These are phyloP conservation scores for Colletotrichum tabaci DNA, from an alignment of 2,329 filamentous ascomycete genomes.

Conservation along the genomic window DNA sequence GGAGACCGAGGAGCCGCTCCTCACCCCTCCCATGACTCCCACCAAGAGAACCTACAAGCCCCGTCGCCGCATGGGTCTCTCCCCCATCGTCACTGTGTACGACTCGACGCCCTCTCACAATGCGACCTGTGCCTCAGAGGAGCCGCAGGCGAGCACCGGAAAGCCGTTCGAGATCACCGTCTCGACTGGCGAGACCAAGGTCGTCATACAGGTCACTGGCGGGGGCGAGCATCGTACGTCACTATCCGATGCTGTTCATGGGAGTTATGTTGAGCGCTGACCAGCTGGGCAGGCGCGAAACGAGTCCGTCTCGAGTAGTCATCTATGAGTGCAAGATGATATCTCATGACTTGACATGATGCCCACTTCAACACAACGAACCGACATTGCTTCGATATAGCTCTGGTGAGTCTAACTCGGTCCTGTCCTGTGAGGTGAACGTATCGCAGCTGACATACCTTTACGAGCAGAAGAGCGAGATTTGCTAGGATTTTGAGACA, in stretches of 20 bases:
- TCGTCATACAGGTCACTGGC: background rate
- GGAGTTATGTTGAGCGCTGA: too few relatives aligned
- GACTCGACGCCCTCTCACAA: background rate
- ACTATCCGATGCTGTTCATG: background rate
- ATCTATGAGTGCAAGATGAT: background rate
- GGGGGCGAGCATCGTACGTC: background rate
- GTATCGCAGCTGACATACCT: background rate
- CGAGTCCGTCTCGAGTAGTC: background rate
- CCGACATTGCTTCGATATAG: background rate
- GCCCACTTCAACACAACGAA: too few relatives aligned
- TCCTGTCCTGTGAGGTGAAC: background rate
- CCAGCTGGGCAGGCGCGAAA: background rate
- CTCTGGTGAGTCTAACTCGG: background rate
- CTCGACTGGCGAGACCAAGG: background rate
- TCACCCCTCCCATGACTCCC: conserved; percentile 1
- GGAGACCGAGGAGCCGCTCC: background rate
- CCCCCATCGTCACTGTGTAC: background rate
- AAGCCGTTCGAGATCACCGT: conserved; percentile 1
- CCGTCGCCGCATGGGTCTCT: background rate
- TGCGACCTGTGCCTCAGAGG: background rate
- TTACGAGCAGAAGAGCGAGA: background rate
- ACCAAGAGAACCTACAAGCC: background rate
- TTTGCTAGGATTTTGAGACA: background rate
- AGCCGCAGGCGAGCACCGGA: background rate
- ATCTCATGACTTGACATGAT: too few relatives aligned